These are phyloP conservation scores for Candida railenensis DNA, from an alignment of 805 yeast species.

Conservation along the genomic window DNA sequence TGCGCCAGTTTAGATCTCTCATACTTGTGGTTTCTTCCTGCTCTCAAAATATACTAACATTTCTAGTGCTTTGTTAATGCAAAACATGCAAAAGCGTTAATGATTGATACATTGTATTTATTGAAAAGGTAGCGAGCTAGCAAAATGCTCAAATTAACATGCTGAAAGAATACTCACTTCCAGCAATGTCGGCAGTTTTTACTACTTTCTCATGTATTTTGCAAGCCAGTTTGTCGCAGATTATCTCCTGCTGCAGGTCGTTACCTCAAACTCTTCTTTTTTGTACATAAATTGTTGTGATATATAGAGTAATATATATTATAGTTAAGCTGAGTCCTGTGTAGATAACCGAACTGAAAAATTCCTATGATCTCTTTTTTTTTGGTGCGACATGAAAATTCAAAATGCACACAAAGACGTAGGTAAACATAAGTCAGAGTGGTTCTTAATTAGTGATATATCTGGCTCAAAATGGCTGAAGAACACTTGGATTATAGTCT, in stretches of 20 bases:
- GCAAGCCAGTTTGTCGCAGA: no score
- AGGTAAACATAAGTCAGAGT: no score
- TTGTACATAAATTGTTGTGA: conserved; percentile 7
- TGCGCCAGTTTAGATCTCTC: no score
- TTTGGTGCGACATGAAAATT: no score
- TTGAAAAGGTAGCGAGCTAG: not conserved
- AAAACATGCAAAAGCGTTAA: conserved; percentile 49
- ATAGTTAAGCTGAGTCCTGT: not conserved
- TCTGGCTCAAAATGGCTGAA: not conserved
- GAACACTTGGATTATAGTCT: conserved; percentile 1
- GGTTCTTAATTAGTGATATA: no score
- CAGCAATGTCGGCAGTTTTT: no score
- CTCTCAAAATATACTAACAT: conserved; percentile 24
- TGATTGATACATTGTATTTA: not conserved
- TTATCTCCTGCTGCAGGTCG: no score
- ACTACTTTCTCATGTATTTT: no score
- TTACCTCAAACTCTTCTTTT: conserved; percentile 1
- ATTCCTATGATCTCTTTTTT: no score
- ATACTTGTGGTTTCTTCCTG: not conserved
- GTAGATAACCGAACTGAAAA: not conserved
- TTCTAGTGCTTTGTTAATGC: conserved; percentile 61
- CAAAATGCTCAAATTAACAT: not conserved
- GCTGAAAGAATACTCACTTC: no score
- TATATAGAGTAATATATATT: not conserved
- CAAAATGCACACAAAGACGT: no score